Conservation (phyloP, 257 asterid species). For the Anisodus tanguticus region DNA sequence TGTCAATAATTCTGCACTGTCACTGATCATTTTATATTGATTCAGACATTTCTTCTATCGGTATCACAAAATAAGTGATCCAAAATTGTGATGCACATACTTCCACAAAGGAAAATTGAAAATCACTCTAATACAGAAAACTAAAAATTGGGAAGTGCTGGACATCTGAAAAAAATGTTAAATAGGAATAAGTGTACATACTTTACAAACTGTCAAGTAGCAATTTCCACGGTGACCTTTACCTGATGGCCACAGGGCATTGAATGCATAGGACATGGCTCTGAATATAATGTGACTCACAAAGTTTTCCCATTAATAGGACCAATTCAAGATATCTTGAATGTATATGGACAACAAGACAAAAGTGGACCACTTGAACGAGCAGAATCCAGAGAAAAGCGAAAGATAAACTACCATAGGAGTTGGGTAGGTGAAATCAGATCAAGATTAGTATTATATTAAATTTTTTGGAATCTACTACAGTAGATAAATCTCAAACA, state of each 20-base stretch:
- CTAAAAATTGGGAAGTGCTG: neutral
- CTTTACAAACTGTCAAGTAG: slow-evolving; percentile 16
- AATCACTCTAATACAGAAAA: neutral
- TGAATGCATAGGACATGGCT: slow-evolving; percentile 5
- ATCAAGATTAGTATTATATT: neutral
- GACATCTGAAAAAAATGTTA: neutral
- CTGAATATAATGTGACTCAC: slow-evolving; percentile 10
- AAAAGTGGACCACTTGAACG: neutral
- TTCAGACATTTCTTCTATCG: neutral
- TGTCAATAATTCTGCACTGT: neutral
- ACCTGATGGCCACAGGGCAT: slow-evolving; percentile 8
- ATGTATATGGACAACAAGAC: neutral
- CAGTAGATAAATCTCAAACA: neutral
- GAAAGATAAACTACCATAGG: neutral
- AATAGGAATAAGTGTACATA: neutral
- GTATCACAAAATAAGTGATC: neutral
- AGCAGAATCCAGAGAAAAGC: neutral
- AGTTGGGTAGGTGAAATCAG: slow-evolving; percentile 16
- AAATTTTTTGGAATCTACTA: neutral
- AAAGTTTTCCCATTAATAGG: slow-evolving; percentile 16
- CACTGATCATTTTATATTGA: neutral
- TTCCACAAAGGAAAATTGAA: neutral
- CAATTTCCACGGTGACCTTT: slow-evolving; percentile 6
- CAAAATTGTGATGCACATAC: neutral
- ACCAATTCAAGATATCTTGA: neutral